These are phyloP conservation scores for Cercophora samala DNA, from an alignment of 495 filamentous ascomycete genomes.

Conservation along the genomic window DNA sequence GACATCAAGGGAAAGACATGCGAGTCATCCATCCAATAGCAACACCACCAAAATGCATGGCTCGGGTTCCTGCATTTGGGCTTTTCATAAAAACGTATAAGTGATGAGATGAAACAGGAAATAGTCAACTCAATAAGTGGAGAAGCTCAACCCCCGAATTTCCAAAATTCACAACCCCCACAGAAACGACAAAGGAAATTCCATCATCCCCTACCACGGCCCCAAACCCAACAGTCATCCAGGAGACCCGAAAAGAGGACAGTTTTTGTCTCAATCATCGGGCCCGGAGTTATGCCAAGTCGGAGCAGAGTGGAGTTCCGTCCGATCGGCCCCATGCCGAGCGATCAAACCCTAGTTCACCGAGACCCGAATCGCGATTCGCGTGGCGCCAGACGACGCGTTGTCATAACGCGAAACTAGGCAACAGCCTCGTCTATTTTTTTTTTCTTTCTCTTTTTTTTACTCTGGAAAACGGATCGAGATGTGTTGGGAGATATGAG, in stretches of 20 bases:
- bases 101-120: not conserved
- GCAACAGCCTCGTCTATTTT: not conserved
- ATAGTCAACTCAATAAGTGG: not conserved
- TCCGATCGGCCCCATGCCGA: not conserved
- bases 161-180: not conserved
- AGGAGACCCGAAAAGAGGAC: constrained; percentile 1
- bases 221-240: not conserved
- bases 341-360: not conserved
- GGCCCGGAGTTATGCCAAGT: constrained; percentile 8
- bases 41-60: not conserved
- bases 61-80: not conserved
- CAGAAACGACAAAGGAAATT: not conserved
- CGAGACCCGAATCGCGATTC: not conserved
- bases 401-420: constrained; percentile 1
- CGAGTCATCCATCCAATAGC: not conserved
- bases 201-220: not conserved
- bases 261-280: constrained; percentile 6
- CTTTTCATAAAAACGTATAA: not conserved
- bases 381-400: not conserved
- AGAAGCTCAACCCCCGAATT: not conserved
- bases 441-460: not conserved
- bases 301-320: not conserved
- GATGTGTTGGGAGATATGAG: not conserved
- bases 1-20: not conserved
- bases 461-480: not conserved